Percentiles rank a stretch among this genome's conserved stretches.
phyloP scores from a whole-genome alignment of 2,329 filamentous ascomycete species.

The Ophiocordyceps polyrhachis-furcata region DNA sequence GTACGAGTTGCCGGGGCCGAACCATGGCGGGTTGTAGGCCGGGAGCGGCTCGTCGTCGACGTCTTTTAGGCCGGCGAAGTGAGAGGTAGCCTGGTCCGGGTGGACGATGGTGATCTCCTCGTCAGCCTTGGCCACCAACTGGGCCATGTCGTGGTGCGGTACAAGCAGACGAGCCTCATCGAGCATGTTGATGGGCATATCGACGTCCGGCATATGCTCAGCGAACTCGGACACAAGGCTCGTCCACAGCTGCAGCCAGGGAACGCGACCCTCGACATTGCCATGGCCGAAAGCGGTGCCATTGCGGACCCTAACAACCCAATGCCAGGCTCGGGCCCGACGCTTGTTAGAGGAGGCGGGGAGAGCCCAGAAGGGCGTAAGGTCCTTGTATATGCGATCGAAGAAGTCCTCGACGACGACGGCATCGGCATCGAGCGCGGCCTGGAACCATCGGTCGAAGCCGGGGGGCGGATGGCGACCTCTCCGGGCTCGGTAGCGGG shows the following conservation, averaged over 20 bases:
- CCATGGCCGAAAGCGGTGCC: conserved; percentile 21
- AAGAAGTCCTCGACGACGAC: conserved; percentile 45
- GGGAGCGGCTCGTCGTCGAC: conserved; percentile 16
- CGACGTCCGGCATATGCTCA: conserved; percentile 40
- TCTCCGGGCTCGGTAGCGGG: conserved; percentile 34
- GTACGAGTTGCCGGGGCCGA: conserved; percentile 26
- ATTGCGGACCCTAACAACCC: conserved; percentile 27
- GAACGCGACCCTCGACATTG: conserved; percentile 19
- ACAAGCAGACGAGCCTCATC: conserved; percentile 46
- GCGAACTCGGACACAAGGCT: conserved; percentile 31
- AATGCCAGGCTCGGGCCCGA: conserved; percentile 23
- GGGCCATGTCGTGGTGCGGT: conserved; percentile 34
- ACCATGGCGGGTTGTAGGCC: conserved; percentile 28
- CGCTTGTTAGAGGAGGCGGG: conserved; percentile 20
- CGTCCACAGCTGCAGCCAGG: conserved; percentile 30
- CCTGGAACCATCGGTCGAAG: conserved; percentile 41
- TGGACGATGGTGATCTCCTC: conserved; percentile 21
- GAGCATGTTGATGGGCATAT: conserved; percentile 46
- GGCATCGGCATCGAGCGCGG: conserved; percentile 30
- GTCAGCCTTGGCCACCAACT: conserved; percentile 28
- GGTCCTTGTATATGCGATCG: conserved; percentile 43
- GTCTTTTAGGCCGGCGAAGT: conserved; percentile 20
- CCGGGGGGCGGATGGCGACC: conserved; percentile 43
- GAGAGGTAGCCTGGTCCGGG: conserved; percentile 22
- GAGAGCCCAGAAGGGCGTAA: conserved; percentile 41